Evolutionary conservation across 2,329 filamentous ascomycete species (phyloP).

Genomic region (Pestalotiopsis sp.): DNA sequence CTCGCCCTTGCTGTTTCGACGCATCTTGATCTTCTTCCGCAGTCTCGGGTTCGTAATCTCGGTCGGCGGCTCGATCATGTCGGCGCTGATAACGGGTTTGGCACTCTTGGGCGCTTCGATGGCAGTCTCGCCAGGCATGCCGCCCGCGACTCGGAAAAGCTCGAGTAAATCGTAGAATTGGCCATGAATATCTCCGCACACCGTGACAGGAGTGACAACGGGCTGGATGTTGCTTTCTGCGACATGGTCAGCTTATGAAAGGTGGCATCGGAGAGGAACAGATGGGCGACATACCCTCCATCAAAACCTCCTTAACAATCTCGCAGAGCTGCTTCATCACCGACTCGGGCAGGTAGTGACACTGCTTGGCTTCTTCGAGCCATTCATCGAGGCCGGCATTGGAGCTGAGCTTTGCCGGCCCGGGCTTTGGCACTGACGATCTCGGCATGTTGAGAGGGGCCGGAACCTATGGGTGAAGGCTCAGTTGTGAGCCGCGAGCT

Average conservation of each 20-base stretch:
- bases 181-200: conserved; percentile 97
- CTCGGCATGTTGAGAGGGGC: conserved; percentile 12
- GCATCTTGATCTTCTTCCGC: conserved; percentile 78
- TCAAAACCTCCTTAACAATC: conserved; percentile 97
- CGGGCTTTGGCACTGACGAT: conserved; percentile 75
- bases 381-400: conserved; percentile 92
- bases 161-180: conserved; percentile 98
- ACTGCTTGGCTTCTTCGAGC: conserved; percentile 95
- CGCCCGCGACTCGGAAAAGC: conserved; percentile 93
- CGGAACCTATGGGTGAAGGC: not conserved
- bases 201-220: conserved; percentile 93
- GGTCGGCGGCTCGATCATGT: conserved; percentile 88
- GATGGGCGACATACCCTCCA: conserved; percentile 73
- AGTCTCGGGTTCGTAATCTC: conserved; percentile 87
- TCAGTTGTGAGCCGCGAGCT: not conserved
- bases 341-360: conserved; percentile 92
- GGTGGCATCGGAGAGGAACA: not conserved
- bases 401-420: conserved; percentile 81
- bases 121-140: conserved; percentile 86
- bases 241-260: not conserved
- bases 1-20: conserved; percentile 52
- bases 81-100: conserved; percentile 80
- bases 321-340: conserved; percentile 99
- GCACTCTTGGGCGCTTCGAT: conserved; percentile 69
- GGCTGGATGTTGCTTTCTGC: conserved; percentile 97